Percentiles rank a stretch among this genome's conserved stretches.
These are phyloP conservation scores for Beauveria rudraprayagi DNA, from an alignment of 2,329 filamentous ascomycete genomes.

Conservation along the genomic window DNA sequence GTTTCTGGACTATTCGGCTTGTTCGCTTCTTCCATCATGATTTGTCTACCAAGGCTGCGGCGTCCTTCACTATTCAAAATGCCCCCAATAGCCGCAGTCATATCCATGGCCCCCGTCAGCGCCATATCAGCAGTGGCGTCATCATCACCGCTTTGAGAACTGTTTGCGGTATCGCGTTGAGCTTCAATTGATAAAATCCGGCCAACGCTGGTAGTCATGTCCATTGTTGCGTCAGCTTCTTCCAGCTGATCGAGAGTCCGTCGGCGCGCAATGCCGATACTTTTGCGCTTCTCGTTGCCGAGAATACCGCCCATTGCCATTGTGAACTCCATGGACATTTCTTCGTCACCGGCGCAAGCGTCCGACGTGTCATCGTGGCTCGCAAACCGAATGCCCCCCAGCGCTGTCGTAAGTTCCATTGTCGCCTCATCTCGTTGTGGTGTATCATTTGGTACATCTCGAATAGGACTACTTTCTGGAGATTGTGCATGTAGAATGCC, in stretches of 20 bases:
- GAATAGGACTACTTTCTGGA: conserved; percentile 2
- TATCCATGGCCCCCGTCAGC: conserved; percentile 56
- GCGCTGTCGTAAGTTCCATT: conserved; percentile 10
- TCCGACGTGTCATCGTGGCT: not conserved
- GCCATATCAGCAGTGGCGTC: conserved; percentile 45
- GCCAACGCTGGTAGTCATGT: conserved; percentile 72
- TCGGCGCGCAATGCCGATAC: conserved; percentile 1
- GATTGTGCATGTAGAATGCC: conserved; percentile 54
- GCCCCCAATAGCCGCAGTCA: conserved; percentile 53
- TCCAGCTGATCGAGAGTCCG: not conserved
- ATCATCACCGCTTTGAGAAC: conserved; percentile 49
- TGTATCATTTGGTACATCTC: conserved; percentile 1
- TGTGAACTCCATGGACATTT: conserved; percentile 27
- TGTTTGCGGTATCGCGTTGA: conserved; percentile 28
- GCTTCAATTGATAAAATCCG: conserved; percentile 44
- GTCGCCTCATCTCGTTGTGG: conserved; percentile 4
- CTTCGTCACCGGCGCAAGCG: conserved; percentile 20
- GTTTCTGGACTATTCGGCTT: conserved; percentile 37
- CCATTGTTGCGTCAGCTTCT: conserved; percentile 53
- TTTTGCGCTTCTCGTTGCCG: conserved; percentile 4
- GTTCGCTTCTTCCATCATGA: conserved; percentile 52
- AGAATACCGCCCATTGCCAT: conserved; percentile 12
- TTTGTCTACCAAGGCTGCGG: conserved; percentile 38
- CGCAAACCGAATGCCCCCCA: conserved; percentile 7
- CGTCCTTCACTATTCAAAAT: conserved; percentile 41